Evolutionary conservation across 768 basidiomycete genomes (phyloP).

Genomic region (Tricholoma sp.): DNA sequence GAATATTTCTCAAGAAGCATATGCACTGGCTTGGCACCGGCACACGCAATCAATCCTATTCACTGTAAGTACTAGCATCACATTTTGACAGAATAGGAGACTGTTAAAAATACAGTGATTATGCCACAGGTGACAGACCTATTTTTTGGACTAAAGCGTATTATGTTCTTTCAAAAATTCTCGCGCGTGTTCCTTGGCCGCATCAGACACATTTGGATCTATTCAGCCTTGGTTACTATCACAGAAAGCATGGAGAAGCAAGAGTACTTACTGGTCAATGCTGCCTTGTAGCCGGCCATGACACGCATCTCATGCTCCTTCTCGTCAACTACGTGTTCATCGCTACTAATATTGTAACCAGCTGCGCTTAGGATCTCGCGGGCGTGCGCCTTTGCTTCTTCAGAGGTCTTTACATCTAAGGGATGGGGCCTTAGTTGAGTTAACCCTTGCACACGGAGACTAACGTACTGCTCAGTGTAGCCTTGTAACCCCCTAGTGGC

Average conservation of each 20-base stretch:
- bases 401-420: slow-evolving; percentile 40
- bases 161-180: slow-evolving; percentile 10
- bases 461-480: slow-evolving; percentile 38
- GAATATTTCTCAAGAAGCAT: too few species aligned
- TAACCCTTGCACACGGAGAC: background rate
- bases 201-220: slow-evolving; percentile 9
- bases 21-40: too few species aligned
- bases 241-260: background rate
- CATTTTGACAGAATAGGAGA: background rate
- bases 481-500: slow-evolving; percentile 42
- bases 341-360: background rate
- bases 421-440: background rate
- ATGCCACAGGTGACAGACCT: background rate
- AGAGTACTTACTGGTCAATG: background rate
- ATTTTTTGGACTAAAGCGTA: background rate
- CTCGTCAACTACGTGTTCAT: background rate
- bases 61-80: too few species aligned
- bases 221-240: background rate
- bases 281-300: slow-evolving; percentile 6
- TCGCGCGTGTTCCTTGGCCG: slow-evolving; percentile 5
- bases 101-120: background rate
- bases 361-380: slow-evolving; percentile 43
- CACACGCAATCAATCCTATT: too few species aligned
- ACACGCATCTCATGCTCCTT: slow-evolving; percentile 1
- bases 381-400: slow-evolving; percentile 48